Percentiles rank a stretch among this genome's conserved stretches.
Conservation (phyloP, 257 asterid species). For the Lycium ferocissimum region DNA sequence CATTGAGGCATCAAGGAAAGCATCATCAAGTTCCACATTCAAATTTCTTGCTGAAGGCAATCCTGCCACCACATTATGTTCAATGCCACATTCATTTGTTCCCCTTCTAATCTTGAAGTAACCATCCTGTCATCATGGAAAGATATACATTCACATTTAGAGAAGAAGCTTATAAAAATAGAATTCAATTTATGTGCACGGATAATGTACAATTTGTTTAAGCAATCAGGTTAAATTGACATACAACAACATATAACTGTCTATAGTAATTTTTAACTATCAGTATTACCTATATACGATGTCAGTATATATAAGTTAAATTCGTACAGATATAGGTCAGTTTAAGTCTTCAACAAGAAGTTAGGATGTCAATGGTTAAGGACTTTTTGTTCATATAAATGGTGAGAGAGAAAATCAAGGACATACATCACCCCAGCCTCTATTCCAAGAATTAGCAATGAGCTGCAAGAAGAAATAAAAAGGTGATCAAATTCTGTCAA, state of each 20-base stretch:
- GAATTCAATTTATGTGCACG: not conserved
- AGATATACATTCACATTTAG: not conserved
- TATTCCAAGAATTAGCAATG: constrained; percentile 93
- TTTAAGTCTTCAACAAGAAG: not conserved
- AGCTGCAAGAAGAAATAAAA: constrained; percentile 58
- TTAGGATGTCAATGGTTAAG: not conserved
- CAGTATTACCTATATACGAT: not conserved
- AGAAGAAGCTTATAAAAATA: not conserved
- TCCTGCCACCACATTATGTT: constrained; percentile 78
- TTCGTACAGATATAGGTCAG: not conserved
- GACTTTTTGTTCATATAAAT: not conserved
- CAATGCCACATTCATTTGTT: constrained; percentile 95
- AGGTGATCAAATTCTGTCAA: constrained; percentile 30
- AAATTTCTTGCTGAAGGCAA: constrained; percentile 71
- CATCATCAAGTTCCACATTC: constrained; percentile 40
- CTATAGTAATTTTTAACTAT: no score
- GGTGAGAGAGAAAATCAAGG: not conserved
- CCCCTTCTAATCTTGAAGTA: constrained; percentile 91
- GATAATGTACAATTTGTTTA: not conserved
- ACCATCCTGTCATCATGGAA: constrained; percentile 67
- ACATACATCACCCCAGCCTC: constrained; percentile 97
- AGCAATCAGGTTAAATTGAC: not conserved
- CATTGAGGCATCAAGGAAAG: constrained; percentile 50
- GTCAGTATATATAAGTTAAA: not conserved
- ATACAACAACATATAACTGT: not conserved